These are phyloP conservation scores for Kluyveromyces lactis DNA, from an alignment of 805 yeast genomes.

Conservation along the genomic window DNA sequence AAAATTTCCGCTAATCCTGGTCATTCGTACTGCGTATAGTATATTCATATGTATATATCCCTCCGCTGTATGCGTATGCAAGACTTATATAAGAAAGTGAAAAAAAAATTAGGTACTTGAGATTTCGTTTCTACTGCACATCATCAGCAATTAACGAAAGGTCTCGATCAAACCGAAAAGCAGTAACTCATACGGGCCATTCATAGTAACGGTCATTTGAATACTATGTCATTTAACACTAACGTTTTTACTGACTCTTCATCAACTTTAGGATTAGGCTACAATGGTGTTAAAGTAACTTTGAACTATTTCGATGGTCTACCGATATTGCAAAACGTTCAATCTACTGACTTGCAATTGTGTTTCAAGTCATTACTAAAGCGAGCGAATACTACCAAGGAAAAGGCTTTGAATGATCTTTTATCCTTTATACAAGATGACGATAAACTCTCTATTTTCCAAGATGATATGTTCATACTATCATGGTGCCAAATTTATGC, in stretches of 20 bases:
- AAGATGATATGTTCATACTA: conserved; percentile 48
- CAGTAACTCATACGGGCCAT: too few species aligned
- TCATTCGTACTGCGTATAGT: too few species aligned
- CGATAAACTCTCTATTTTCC: conserved; percentile 16
- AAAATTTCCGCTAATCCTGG: too few species aligned
- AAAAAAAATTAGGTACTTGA: too few species aligned
- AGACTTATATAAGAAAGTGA: too few species aligned
- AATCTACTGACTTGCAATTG: conserved; percentile 37
- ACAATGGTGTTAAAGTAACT: conserved; percentile 46
- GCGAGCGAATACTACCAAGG: conserved; percentile 78
- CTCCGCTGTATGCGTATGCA: too few species aligned
- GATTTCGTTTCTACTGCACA: too few species aligned
- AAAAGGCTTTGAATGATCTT: conserved; percentile 61
- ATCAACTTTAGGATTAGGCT: conserved; percentile 30
- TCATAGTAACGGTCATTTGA: too few species aligned
- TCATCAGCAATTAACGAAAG: too few species aligned
- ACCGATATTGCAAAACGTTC: conserved; percentile 45
- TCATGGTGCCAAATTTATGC: conserved; percentile 80
- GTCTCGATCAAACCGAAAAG: too few species aligned
- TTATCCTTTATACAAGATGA: conserved; percentile 25
- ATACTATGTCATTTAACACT: conserved; percentile 23
- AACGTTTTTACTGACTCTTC: conserved; percentile 22
- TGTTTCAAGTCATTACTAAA: conserved; percentile 72
- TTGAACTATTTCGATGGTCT: conserved; percentile 69
- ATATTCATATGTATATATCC: too few species aligned